Evolutionary conservation across 116 monocot genomes (phyloP), one percentile per base, ranked within the genome.

Genomic region (Phalaenopsis hybrid): DNA sequence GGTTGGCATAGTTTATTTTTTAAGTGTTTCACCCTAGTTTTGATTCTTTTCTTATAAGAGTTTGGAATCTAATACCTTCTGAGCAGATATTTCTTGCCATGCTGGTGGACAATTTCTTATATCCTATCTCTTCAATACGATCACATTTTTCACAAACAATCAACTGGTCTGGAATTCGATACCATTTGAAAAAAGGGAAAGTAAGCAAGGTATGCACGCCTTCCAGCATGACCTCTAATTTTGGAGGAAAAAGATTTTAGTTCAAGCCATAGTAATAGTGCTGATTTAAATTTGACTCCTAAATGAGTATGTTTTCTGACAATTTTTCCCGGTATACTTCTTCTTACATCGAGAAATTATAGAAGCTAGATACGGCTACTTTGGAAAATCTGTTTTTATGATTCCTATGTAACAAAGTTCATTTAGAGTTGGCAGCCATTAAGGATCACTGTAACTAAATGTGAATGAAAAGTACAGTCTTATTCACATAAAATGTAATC

Each of bases 71-170:
- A 46, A 84, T 84, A 50, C 68, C 37, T 79, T 68, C 37, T 77
- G 25, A 55, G 41, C 86, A 95, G 98, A 84, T 98, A 6, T 95
- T 98, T 85, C 43, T 98, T 84, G 91, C 98, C 44, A 86, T 98
- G 91, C 79, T 98, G 80, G 98, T 98, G 25, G 98, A 95, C 82
- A 98, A 98, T 81, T 95, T 98, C 75, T 81, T 98, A n/a, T 98
- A 89, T 80, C 95, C 95, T 9, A 78, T 98, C 70, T 95, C 95
- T 80, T 92, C 98, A 16, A 77, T 92, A 25, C 88, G 90, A 46
- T 98, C 95, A 44, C 95, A 95, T 79, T 93, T 98, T 86, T 87
- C 98, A 11, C 93, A 95, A 76, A 89, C 83, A 25, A 99, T 99
- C 79, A 93, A 99, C 80, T 99, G 98, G 98, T 95, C 98, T 82